Evolutionary conservation across 331 rosid genomes (phyloP).

Genomic region (Quercus phellos): DNA sequence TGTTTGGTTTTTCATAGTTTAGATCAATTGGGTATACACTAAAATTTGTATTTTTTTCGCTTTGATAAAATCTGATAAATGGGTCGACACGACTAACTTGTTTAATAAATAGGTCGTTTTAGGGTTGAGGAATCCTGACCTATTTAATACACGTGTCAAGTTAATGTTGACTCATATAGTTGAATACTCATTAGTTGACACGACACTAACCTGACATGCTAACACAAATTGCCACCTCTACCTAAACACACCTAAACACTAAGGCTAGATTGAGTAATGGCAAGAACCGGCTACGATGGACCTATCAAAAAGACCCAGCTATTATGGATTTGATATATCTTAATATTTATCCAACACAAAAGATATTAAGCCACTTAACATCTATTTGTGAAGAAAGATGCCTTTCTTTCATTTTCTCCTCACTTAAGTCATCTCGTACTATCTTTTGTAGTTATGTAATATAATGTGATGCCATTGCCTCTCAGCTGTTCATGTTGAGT

Average conservation of each 20-base stretch:
- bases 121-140: too few relatives aligned
- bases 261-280: background rate
- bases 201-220: too few relatives aligned
- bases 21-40: too few relatives aligned
- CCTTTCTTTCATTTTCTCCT: background rate
- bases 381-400: background rate
- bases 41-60: too few relatives aligned
- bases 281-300: background rate
- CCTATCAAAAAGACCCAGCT: background rate
- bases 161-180: too few relatives aligned
- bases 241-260: background rate
- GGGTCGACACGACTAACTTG: too few relatives aligned
- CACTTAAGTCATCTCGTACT: background rate
- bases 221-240: too few relatives aligned
- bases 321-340: background rate
- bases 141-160: too few relatives aligned
- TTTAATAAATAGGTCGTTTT: too few relatives aligned
- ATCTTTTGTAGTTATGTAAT: constrained; percentile 3
- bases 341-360: background rate
- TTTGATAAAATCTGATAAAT: too few relatives aligned
- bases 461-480: constrained; percentile 7
- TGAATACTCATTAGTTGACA: too few relatives aligned
- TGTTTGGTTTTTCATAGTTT: too few relatives aligned
- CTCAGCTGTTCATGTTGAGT: constrained; percentile 7
- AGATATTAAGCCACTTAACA: background rate